A percentile compares a stretch with the other conserved stretches of the same genome.
Evolutionary conservation across 169 alveolate species (phyloP).

Genomic region (Amoebophrya sp.): DNA sequence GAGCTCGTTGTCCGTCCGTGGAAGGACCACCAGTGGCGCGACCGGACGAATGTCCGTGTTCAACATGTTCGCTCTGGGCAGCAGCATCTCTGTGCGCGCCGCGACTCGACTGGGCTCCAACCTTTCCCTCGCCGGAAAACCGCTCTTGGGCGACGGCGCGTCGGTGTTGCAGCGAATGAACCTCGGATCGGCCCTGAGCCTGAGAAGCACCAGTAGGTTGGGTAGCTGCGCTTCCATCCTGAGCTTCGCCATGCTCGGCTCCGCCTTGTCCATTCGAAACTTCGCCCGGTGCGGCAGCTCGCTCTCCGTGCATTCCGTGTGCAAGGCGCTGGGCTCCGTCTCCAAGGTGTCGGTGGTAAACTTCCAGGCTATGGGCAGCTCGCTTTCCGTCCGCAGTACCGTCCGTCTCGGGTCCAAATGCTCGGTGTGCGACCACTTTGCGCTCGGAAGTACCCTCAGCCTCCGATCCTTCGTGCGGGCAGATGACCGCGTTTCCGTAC

Average conservation of each 20-base stretch:
- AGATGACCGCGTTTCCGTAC: constrained; percentile 22
- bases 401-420: neutral
- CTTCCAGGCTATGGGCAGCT: neutral
- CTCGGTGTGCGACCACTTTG: neutral
- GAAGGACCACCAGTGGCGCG: no score
- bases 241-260: constrained; percentile 3
- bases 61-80: constrained; percentile 14
- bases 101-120: constrained; percentile 2
- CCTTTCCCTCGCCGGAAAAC: neutral
- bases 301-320: no score
- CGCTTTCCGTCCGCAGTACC: neutral
- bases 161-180: neutral
- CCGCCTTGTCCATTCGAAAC: neutral
- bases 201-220: no score
- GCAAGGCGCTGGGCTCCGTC: no score
- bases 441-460: constrained; percentile 18
- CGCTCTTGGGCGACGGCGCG: neutral
- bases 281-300: neutral
- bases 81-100: neutral
- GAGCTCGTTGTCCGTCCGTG: no score
- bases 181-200: constrained; percentile 14
- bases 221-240: neutral
- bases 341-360: neutral
- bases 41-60: neutral
- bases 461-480: neutral